Evolutionary conservation across 495 filamentous ascomycete genomes (phyloP), one percentile per base, ranked within the genome.

Genomic region (Penicillium tannophilum): DNA sequence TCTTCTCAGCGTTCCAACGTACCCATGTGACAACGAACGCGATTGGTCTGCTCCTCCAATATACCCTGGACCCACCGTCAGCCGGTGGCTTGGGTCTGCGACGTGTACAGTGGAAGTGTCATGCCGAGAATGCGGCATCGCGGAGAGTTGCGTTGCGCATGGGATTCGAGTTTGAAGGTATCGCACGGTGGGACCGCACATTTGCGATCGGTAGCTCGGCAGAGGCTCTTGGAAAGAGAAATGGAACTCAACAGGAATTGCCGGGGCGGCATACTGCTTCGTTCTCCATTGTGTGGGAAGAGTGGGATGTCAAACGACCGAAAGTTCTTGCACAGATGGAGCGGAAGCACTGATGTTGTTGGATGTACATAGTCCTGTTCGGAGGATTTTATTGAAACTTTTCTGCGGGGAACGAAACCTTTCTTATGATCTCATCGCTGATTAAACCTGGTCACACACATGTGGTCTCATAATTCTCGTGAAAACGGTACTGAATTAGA

Each of bases 21-120:
- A 69, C 71, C 19, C 70, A 74, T 54, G 68, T 74, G 26, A 59
- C 67, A 26, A 58, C 61, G 10, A 71, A 74, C 30, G 67, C 71
- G 1, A 62, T 66, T 14, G 71, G 71, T 19, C 59, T 74, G 11
- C 20, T 71, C 39, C 50, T 74, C 30, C 68, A 61, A 23, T 67
- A 69, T 59, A 63, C 67, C 16, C 53, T 74, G 7, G 65, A 68
- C 30, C 50, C 60, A 11, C 60, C 52, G 1, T 48, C 56, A 36
- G 31, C 36, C 12, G 71, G 67, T 1, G 68, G 70, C 1, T 48
- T 72, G 33, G 71, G 71, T n/a, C 55, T 74, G 4, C 53, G 67
- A 30, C 60, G 71, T 14, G 63, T 72, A 11, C 54, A 68, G 53
- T 74, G 71, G 71, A 26, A 58, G 52, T 56, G 70, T 8, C 65